A percentile compares a stretch with the other conserved stretches of the same genome.
Evolutionary conservation across 768 basidiomycete genomes (phyloP).

Genomic region (Panaeolus papilionaceus): DNA sequence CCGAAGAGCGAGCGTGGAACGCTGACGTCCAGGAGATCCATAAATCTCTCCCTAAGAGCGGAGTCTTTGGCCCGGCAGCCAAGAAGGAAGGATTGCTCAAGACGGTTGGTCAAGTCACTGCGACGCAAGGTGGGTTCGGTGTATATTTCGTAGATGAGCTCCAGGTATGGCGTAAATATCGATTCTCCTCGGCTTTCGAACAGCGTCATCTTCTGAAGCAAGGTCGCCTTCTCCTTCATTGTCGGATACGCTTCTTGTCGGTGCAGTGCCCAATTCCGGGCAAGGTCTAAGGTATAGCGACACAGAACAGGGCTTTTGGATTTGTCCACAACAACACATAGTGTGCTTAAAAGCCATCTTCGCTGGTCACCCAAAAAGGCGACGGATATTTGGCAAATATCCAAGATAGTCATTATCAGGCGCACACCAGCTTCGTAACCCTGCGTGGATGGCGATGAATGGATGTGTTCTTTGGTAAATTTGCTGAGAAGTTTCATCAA

Average conservation of each 20-base stretch:
- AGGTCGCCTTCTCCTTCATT: conserved; percentile 92
- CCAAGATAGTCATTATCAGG: conserved; percentile 77
- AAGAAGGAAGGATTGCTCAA: conserved; percentile 92
- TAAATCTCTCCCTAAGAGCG: conserved; percentile 79
- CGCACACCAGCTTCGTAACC: conserved; percentile 68
- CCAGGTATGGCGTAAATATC: conserved; percentile 84
- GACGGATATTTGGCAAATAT: conserved; percentile 85
- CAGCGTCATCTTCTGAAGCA: conserved; percentile 86
- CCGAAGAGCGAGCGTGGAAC: conserved; percentile 83
- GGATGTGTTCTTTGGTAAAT: conserved; percentile 87
- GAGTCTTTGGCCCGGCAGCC: conserved; percentile 89
- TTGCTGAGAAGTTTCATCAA: conserved; percentile 87
- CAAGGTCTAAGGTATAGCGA: conserved; percentile 84
- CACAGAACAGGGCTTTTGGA: conserved; percentile 83
- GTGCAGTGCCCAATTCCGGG: conserved; percentile 89
- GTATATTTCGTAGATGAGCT: conserved; percentile 94
- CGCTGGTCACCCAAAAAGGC: conserved; percentile 87
- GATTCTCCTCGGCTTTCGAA: conserved; percentile 83
- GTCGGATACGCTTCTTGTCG: conserved; percentile 87
- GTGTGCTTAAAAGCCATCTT: conserved; percentile 75
- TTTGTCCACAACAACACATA: conserved; percentile 87
- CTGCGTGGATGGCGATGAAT: conserved; percentile 50
- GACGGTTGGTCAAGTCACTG: conserved; percentile 90
- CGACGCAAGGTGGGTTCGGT: conserved; percentile 84
- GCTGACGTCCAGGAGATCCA: conserved; percentile 89